Percentiles rank a stretch among this genome's conserved stretches.
phyloP scores from a whole-genome alignment of 2,329 filamentous ascomycete species.

The Aspergillus persii region DNA sequence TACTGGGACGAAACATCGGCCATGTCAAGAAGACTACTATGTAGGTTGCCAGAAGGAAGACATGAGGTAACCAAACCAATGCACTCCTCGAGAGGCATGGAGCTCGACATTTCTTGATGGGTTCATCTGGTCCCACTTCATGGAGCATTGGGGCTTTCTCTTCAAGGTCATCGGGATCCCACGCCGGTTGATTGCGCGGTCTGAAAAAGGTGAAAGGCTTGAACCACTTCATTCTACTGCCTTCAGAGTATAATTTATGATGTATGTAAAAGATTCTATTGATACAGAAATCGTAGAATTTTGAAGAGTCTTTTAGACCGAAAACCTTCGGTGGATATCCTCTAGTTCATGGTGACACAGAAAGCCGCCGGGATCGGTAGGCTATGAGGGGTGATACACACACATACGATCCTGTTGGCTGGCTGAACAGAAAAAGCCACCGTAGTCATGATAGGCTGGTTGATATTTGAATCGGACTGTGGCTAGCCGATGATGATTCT shows the following conservation, averaged over 20 bases:
- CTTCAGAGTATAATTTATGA: not conserved
- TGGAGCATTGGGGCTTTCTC: not conserved
- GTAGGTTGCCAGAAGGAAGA: not conserved
- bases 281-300: not conserved
- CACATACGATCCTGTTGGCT: not conserved
- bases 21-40: not conserved
- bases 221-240: not conserved
- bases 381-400: not conserved
- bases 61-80: not conserved
- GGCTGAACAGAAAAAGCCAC: not conserved
- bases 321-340: not conserved
- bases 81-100: not conserved
- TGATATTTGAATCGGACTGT: not conserved
- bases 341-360: not conserved
- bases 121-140: not conserved
- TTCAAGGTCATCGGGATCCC: not conserved
- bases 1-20: not conserved
- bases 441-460: not conserved
- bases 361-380: not conserved
- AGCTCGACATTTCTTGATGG: too few species aligned
- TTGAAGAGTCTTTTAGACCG: not conserved
- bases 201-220: not conserved
- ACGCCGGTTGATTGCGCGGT: not conserved
- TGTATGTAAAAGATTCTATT: not conserved
- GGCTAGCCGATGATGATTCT: not conserved